phyloP scores from a whole-genome alignment of 2,329 filamentous ascomycete genomes.

The Pseudophaeomoniella oleicola region DNA sequence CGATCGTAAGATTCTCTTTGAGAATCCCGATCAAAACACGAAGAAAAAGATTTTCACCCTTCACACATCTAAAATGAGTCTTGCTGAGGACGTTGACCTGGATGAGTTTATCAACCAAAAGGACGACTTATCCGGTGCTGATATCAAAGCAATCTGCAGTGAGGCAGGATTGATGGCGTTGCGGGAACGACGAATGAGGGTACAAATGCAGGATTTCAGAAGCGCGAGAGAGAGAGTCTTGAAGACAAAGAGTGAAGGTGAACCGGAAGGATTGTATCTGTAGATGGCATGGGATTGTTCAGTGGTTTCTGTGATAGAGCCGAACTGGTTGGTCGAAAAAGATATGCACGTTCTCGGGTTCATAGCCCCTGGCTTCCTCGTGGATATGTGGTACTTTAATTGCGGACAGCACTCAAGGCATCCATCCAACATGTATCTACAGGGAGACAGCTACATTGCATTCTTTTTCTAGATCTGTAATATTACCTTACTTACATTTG shows the following conservation, averaged over 20 bases:
- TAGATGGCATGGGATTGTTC: no score
- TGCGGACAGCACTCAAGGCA: no score
- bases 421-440: no score
- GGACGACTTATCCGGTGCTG: slow-evolving; percentile 89
- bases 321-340: no score
- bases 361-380: no score
- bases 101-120: slow-evolving; percentile 98
- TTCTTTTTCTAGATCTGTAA: no score
- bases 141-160: slow-evolving; percentile 98
- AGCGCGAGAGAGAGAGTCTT: slow-evolving; percentile 84
- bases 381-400: no score
- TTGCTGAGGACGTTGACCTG: slow-evolving; percentile 91
- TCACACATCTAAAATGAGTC: slow-evolving; percentile 96
- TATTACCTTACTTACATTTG: no score
- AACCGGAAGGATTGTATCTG: slow-evolving; percentile 96
- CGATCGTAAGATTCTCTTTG: slow-evolving; percentile 85
- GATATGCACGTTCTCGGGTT: no score
- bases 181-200: slow-evolving; percentile 88
- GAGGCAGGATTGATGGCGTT: slow-evolving; percentile 91
- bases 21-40: slow-evolving; percentile 72
- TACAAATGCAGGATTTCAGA: slow-evolving; percentile 97
- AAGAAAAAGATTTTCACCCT: slow-evolving; percentile 96
- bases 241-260: slow-evolving; percentile 96
- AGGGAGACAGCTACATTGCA: no score
- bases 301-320: no score